These are phyloP conservation scores for Lanmaoa pseudosensibilis DNA, from an alignment of 768 basidiomycete species.

Conservation along the genomic window DNA sequence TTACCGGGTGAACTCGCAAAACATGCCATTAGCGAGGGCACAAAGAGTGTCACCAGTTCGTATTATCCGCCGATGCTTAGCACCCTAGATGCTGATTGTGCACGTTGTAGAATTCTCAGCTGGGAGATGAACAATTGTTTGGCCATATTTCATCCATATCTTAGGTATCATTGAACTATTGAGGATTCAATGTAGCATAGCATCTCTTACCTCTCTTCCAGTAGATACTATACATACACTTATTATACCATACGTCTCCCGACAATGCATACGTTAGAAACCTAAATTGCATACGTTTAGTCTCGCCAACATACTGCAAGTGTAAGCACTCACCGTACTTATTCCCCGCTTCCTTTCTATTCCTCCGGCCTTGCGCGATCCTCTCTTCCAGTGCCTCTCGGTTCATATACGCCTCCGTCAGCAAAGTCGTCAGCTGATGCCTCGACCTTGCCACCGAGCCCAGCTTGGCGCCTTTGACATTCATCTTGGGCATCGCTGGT, in stretches of 20 bases:
- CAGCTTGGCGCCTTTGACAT: slow-evolving; percentile 74
- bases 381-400: slow-evolving; percentile 79
- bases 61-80: background rate
- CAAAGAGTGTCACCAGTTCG: slow-evolving; percentile 56
- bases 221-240: slow-evolving; percentile 20
- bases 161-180: background rate
- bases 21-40: slow-evolving; percentile 76
- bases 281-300: slow-evolving; percentile 12
- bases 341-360: slow-evolving; percentile 87
- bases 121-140: slow-evolving; percentile 5
- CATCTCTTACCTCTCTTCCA: slow-evolving; percentile 13
- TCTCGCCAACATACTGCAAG: too few relatives aligned
- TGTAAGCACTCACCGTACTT: slow-evolving; percentile 70
- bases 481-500: slow-evolving; percentile 72
- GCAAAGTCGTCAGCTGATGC: slow-evolving; percentile 77
- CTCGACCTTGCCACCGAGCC: slow-evolving; percentile 68
- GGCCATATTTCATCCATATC: background rate
- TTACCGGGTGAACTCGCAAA: slow-evolving; percentile 72
- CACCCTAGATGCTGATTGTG: background rate
- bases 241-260: background rate
- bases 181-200: slow-evolving; percentile 24
- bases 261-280: slow-evolving; percentile 16
- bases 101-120: slow-evolving; percentile 28
- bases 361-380: slow-evolving; percentile 80
- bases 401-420: slow-evolving; percentile 82